Evolutionary conservation across 2,329 filamentous ascomycete genomes (phyloP), one percentile per base, ranked within the genome.

Genomic region (Plectosphaerella cucumerina): DNA sequence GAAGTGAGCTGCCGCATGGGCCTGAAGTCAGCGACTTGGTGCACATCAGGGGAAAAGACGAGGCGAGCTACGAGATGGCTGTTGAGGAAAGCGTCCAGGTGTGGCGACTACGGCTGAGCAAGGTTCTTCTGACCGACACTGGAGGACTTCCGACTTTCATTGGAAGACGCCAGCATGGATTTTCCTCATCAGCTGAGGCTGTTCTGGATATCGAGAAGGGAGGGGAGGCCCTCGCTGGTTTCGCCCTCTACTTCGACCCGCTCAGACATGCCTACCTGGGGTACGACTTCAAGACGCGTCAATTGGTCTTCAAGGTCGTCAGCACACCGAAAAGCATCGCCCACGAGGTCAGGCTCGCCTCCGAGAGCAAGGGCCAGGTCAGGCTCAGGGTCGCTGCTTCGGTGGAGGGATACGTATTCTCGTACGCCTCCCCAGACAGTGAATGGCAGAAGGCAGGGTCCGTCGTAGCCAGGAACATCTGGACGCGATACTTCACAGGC

Each of bases 191-290:
- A 14, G 34, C 34, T 11, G n/a, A 14, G 12, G 34, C 14, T 15
- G 5, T 17, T 5, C 12, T 37, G 4, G n/a, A 37, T 14, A 5
- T 37, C 34, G 34, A 37, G 34, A 11, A 6, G 14, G 34, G 12
- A 31, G 39, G 6, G 4, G 34, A 0, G 4, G 50, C 12, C 6
- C 5, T n/a, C 6, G 47, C 50, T 4, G 51, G 52, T 2, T 14
- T 52, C 2, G 44, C 47, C 11, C 33, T 54, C 3, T 52, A 52
- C 26, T 50, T 52, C 20, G 52, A 54, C 34, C 44, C 47, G 1
- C 33, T 52, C 12, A 47, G 52, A 1, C 42, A 47, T 31, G 44
- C 44, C 14, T 47, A 42, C 18, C n/a, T 54, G 21, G n/a, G 22
- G 0, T 54, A 41, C 8, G 44, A 54, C 4, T 48, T 48, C 14